Evolutionary conservation across 768 basidiomycete genomes (phyloP).

Genomic region (Inosperma sp.): DNA sequence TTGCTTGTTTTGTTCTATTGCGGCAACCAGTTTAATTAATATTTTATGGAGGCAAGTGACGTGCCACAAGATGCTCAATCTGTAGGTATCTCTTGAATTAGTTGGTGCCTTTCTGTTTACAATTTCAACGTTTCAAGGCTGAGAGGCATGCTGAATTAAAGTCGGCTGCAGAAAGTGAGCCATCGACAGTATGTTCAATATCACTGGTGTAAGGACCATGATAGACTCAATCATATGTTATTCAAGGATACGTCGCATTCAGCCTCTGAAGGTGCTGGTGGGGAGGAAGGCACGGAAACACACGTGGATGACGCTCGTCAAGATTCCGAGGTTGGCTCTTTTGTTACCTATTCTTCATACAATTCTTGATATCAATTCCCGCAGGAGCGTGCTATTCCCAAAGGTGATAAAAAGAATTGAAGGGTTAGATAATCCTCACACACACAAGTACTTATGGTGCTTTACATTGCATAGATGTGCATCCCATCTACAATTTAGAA

Average conservation of each 20-base stretch:
- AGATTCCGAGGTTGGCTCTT: constrained; percentile 24
- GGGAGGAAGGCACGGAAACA: constrained; percentile 5
- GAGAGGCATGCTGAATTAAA: constrained; percentile 5
- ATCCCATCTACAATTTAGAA: too few relatives aligned
- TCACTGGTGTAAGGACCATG: neutral
- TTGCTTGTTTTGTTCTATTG: constrained; percentile 1
- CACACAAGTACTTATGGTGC: neutral
- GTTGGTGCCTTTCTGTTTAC: neutral
- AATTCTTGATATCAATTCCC: constrained; percentile 1
- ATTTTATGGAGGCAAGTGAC: constrained; percentile 22
- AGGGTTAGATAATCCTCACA: neutral
- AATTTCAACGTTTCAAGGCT: constrained; percentile 2
- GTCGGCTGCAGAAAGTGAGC: constrained; percentile 6
- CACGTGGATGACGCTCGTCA: constrained; percentile 22
- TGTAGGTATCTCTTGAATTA: constrained; percentile 16
- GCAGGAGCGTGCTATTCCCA: constrained; percentile 25
- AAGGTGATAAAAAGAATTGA: constrained; percentile 18
- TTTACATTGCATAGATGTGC: constrained; percentile 1
- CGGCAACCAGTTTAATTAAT: neutral
- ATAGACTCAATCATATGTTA: neutral
- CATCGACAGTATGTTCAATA: neutral
- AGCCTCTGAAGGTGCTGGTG: too few relatives aligned
- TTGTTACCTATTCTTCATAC: neutral
- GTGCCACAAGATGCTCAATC: constrained; percentile 26
- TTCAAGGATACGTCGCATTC: neutral